Percentiles rank a stretch among this genome's conserved stretches.
These are phyloP conservation scores for Truncatella angustata DNA, from an alignment of 2,329 filamentous ascomycete genomes.

Conservation along the genomic window DNA sequence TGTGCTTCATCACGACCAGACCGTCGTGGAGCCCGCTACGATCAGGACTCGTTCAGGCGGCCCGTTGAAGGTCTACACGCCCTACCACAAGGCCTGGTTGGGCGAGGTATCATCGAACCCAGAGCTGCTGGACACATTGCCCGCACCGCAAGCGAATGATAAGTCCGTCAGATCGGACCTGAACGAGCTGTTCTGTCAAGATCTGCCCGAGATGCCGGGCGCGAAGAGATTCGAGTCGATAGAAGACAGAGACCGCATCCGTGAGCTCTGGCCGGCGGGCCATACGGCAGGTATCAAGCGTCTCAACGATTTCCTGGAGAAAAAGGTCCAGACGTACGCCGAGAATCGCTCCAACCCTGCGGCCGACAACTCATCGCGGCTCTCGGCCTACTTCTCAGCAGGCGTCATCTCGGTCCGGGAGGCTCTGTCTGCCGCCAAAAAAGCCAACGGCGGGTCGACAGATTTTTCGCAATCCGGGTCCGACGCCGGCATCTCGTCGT, in stretches of 20 bases:
- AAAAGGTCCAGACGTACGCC: constrained; percentile 31
- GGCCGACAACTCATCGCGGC: constrained; percentile 30
- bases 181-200: constrained; percentile 24
- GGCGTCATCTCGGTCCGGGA: constrained; percentile 25
- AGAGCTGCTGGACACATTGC: constrained; percentile 41
- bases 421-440: constrained; percentile 12
- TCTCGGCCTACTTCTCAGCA: constrained; percentile 32
- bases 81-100: constrained; percentile 26
- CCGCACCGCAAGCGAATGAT: constrained; percentile 25
- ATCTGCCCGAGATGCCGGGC: constrained; percentile 26
- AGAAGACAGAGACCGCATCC: constrained; percentile 29
- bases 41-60: constrained; percentile 17
- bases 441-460: constrained; percentile 12
- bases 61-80: constrained; percentile 23
- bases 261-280: constrained; percentile 34
- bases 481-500: constrained; percentile 16
- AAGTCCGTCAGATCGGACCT: constrained; percentile 28
- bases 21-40: constrained; percentile 17
- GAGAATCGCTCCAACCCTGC: constrained; percentile 29
- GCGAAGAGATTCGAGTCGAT: constrained; percentile 30
- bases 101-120: constrained; percentile 42
- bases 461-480: constrained; percentile 14
- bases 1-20: constrained; percentile 21
- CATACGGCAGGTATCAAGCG: constrained; percentile 29
- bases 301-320: constrained; percentile 27